Percentiles rank a stretch among this genome's conserved stretches.
These are phyloP conservation scores for Penicillium sclerotigenum DNA, from an alignment of 2,329 filamentous ascomycete species.

Conservation along the genomic window DNA sequence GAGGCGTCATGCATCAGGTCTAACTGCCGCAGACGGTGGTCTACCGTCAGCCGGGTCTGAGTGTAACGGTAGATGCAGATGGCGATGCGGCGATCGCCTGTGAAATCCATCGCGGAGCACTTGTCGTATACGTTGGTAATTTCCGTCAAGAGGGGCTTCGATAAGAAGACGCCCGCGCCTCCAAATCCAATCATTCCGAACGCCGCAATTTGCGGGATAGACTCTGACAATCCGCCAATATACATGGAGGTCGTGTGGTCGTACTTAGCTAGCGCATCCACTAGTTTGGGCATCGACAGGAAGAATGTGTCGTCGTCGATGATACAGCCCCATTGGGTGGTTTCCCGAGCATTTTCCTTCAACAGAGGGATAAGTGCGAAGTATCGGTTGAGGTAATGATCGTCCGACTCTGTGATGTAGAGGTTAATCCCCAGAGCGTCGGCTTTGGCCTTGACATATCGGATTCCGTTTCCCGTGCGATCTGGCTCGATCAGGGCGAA, in stretches of 20 bases:
- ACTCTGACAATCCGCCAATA: constrained; percentile 58
- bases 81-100: constrained; percentile 56
- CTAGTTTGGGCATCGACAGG: constrained; percentile 52
- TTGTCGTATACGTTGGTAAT: constrained; percentile 49
- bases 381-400: constrained; percentile 51
- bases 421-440: constrained; percentile 45
- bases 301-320: constrained; percentile 66
- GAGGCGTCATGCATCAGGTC: constrained; percentile 55
- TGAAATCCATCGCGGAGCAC: constrained; percentile 48
- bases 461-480: constrained; percentile 16
- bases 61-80: constrained; percentile 58
- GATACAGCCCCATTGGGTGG: constrained; percentile 55
- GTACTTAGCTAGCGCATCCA: constrained; percentile 47
- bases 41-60: constrained; percentile 52
- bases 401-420: constrained; percentile 31
- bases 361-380: constrained; percentile 56
- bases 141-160: constrained; percentile 50
- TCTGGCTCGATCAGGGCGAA: constrained; percentile 52
- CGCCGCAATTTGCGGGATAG: constrained; percentile 49
- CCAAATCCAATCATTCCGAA: constrained; percentile 62
- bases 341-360: constrained; percentile 42
- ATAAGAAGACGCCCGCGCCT: constrained; percentile 60
- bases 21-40: constrained; percentile 57
- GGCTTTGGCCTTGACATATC: constrained; percentile 35
- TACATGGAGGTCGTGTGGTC: constrained; percentile 53